These are phyloP conservation scores for Pulveroboletus frians DNA, from an alignment of 768 basidiomycete genomes.

Conservation along the genomic window DNA sequence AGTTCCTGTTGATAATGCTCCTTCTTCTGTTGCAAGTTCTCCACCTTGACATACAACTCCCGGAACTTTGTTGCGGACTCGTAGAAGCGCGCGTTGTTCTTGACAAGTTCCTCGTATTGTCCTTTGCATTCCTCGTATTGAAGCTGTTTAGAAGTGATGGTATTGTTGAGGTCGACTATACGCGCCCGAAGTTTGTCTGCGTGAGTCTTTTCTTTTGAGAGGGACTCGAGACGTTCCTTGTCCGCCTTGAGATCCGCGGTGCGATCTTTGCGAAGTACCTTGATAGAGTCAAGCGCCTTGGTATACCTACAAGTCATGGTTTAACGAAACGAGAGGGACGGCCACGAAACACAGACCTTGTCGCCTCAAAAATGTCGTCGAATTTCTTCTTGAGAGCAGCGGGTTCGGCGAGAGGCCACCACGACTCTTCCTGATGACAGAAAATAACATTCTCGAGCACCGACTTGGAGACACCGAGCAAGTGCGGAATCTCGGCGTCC, in stretches of 20 bases:
- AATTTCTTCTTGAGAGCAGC: conserved; percentile 95
- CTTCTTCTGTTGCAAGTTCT: conserved; percentile 58
- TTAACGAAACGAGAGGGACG: background rate
- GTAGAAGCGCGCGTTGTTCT: conserved; percentile 73
- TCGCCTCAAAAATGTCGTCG: conserved; percentile 99
- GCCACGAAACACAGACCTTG: conserved; percentile 49
- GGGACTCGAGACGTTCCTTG: conserved; percentile 74
- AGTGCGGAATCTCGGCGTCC: conserved; percentile 87
- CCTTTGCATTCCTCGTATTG: conserved; percentile 68
- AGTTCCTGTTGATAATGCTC: conserved; percentile 58
- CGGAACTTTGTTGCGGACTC: conserved; percentile 82
- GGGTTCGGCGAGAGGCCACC: conserved; percentile 95
- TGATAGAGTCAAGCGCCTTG: conserved; percentile 93
- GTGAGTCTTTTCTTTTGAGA: conserved; percentile 78
- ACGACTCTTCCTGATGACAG: conserved; percentile 98
- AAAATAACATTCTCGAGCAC: conserved; percentile 99
- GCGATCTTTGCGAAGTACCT: conserved; percentile 83
- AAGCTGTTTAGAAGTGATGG: conserved; percentile 65
- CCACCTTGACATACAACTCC: conserved; percentile 71
- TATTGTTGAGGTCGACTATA: conserved; percentile 52
- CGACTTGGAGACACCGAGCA: conserved; percentile 95
- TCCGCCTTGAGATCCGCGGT: conserved; percentile 89
- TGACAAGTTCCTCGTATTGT: conserved; percentile 58
- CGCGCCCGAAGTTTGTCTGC: conserved; percentile 77
- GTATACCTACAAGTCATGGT: conserved; percentile 63